Percentiles rank a stretch among this genome's conserved stretches.
Conservation (phyloP, 192 early-diverging fungal species). For the Podila clonocystis region DNA sequence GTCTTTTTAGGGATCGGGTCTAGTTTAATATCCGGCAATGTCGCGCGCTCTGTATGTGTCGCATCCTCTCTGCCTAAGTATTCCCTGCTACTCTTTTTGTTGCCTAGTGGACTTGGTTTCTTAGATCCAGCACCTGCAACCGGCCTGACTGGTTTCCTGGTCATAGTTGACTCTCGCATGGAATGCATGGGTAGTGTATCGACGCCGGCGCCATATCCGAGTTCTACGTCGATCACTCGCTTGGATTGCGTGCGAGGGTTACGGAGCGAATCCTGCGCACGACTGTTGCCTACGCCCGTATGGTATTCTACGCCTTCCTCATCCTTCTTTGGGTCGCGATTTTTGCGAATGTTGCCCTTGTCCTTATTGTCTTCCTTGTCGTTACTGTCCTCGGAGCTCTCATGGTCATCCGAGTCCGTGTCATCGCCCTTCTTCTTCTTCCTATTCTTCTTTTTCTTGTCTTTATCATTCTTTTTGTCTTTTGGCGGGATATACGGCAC, state of each 20-base stretch:
- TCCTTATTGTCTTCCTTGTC: slow-evolving; percentile 2
- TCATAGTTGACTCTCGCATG: not conserved
- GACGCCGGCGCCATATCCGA: not conserved
- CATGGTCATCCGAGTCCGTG: not conserved
- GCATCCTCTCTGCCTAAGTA: slow-evolving; percentile 37
- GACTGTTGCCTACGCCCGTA: not conserved
- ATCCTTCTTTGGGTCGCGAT: not conserved
- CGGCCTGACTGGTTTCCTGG: slow-evolving; percentile 14
- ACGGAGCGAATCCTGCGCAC: slow-evolving; percentile 1
- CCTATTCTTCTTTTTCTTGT: slow-evolving; percentile 25
- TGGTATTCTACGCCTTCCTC: slow-evolving; percentile 1
- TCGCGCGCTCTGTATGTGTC: slow-evolving; percentile 26
- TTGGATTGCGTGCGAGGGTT: not conserved
- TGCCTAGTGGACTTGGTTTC: not conserved
- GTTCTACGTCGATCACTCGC: not conserved
- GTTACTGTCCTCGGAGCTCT: slow-evolving; percentile 1
- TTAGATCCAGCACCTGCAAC: not conserved
- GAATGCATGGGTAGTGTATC: not conserved
- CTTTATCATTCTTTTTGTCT: slow-evolving; percentile 12
- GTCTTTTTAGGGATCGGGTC: slow-evolving; percentile 27
- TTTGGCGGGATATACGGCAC: slow-evolving; percentile 37
- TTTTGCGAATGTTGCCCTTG: not conserved
- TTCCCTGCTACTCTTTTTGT: slow-evolving; percentile 2
- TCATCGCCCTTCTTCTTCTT: slow-evolving; percentile 8
- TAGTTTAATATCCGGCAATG: slow-evolving; percentile 31